A percentile compares a stretch with the other conserved stretches of the same genome.
Conservation (phyloP, 1,284 basidiomycete species). For the Leucoagaricus sp. region DNA sequence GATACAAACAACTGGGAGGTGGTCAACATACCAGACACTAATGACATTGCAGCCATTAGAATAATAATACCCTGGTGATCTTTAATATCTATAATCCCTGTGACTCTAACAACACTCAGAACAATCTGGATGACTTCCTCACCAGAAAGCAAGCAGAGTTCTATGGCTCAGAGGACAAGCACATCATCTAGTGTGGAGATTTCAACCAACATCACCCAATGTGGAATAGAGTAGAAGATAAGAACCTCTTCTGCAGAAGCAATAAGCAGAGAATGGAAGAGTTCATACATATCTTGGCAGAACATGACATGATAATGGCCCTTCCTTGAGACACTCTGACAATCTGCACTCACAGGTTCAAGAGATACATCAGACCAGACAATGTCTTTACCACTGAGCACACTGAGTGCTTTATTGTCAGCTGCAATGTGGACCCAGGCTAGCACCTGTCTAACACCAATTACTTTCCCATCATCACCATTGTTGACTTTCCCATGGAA, state of each 20-base stretch:
- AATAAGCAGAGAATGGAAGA: conserved; percentile 18
- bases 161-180: conserved; percentile 4
- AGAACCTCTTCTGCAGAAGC: conserved; percentile 34
- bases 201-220: conserved; percentile 52
- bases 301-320: conserved; percentile 27
- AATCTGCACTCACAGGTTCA: no score
- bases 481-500: neutral
- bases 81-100: conserved; percentile 33
- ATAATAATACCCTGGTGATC: conserved; percentile 19
- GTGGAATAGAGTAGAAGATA: conserved; percentile 40
- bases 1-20: conserved; percentile 25
- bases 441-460: neutral
- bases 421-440: neutral
- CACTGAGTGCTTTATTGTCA: no score
- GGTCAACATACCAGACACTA: conserved; percentile 19
- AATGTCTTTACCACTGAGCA: no score
- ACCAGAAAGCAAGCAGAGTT: neutral
- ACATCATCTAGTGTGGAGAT: conserved; percentile 40
- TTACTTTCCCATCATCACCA: conserved; percentile 1
- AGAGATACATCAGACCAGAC: no score
- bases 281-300: conserved; percentile 25
- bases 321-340: conserved; percentile 32
- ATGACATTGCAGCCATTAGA: conserved; percentile 29
- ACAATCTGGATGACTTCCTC: conserved; percentile 10
- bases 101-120: conserved; percentile 13